Evolutionary conservation across 164 flowering plant species (phyloP), one percentile per base, ranked within the genome.

Genomic region (Dillenia suffruticosa): DNA sequence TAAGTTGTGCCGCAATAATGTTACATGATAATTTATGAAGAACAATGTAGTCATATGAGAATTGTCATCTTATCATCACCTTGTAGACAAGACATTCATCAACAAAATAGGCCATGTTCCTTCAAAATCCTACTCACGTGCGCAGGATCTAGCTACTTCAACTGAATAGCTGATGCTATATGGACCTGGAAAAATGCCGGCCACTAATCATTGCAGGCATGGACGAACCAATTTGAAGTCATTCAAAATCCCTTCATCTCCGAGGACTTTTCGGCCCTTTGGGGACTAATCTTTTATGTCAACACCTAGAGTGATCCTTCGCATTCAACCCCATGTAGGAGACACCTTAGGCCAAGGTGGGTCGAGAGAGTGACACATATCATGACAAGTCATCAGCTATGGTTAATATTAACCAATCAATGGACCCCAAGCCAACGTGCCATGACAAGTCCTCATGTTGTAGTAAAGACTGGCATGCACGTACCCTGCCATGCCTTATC

Each of bases 131-230:
- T 0, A 32, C 7, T 32, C 40, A 4, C 40, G 40, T 32, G 40
- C 40, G 5, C 40, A 32, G 40, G 40, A 32, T 32, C 40, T 4
- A 32, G 40, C 40, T 32, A 32, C 40, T 5, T 32, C 40, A 32
- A 32, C 40, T 5, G 7, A 32, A 32, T 32, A 32, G 40, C 7
- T 32, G 40, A 32, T 32, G 6, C 40, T 32, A 4, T 32, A 32
- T 32, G 40, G 40, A 4, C 40, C 40, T 32, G 0, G 40, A 49
- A 65, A 50, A 44, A 26, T 70, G 81, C 72, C 77, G 45, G 77
- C 77, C 79, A 75, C 68, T 63, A 52, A 75, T 75, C 63, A 62
- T 55, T 68, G 61, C 22, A 59, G 45, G 47, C 10, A 46, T 59
- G 46, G 6, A 54, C 45, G 66, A 65, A 52, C 63, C 63, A 72